Evolutionary conservation across 495 filamentous ascomycete genomes (phyloP).

Genomic region (Bacidia rubella): DNA sequence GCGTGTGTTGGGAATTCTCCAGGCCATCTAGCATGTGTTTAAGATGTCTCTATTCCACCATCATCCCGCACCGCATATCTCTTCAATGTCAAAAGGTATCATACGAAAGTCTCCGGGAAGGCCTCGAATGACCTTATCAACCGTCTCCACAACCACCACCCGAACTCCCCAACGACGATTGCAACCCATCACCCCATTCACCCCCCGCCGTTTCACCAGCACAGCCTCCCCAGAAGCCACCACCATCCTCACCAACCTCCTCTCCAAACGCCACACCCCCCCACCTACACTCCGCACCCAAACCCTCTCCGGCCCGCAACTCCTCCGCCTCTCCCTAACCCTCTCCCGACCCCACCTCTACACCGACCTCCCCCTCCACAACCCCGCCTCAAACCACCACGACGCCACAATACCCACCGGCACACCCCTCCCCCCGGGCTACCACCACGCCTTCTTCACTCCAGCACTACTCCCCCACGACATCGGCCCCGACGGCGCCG

Average conservation of each 20-base stretch:
- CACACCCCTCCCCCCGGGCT: constrained; percentile 45
- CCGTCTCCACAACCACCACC: background rate
- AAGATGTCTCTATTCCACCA: background rate
- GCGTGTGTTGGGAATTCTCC: too few relatives aligned
- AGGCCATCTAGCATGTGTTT: background rate
- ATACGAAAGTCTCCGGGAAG: background rate
- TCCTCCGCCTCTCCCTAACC: constrained; percentile 40
- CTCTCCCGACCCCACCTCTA: constrained; percentile 35
- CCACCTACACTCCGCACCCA: constrained; percentile 32
- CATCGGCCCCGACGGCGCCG: constrained; percentile 59
- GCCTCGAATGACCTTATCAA: background rate
- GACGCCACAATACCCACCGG: constrained; percentile 15
- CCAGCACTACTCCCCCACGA: constrained; percentile 37
- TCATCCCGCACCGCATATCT: background rate
- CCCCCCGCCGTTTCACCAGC: too few relatives aligned
- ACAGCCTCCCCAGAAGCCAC: background rate
- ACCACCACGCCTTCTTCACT: constrained; percentile 65
- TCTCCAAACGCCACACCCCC: background rate
- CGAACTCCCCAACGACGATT: too few relatives aligned
- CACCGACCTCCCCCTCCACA: constrained; percentile 20
- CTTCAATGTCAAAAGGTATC: background rate
- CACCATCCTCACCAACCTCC: background rate
- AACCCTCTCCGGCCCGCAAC: constrained; percentile 42
- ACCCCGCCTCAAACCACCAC: too few relatives aligned
- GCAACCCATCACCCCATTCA: too few relatives aligned